These are phyloP conservation scores for Pistacia atlantica DNA, from an alignment of 345 rosid genomes.

Conservation along the genomic window DNA sequence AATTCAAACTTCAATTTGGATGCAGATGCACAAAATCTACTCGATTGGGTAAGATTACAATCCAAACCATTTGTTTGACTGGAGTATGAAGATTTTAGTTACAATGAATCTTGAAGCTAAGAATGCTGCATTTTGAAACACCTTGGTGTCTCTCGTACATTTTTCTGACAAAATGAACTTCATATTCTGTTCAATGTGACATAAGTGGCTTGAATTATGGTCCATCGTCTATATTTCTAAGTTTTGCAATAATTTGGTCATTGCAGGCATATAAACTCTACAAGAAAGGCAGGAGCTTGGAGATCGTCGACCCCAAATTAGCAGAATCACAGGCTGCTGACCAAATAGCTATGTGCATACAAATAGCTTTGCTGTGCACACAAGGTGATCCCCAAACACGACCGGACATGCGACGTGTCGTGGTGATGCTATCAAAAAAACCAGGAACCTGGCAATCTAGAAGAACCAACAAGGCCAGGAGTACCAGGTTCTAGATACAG, in stretches of 20 bases:
- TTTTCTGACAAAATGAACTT: neutral
- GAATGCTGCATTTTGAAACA: no score
- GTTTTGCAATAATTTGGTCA: no score
- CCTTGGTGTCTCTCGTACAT: neutral
- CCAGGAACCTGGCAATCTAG: slow-evolving; percentile 48
- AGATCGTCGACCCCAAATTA: slow-evolving; percentile 61
- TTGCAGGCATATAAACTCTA: slow-evolving; percentile 73
- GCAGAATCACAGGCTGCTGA: slow-evolving; percentile 52
- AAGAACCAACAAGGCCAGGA: slow-evolving; percentile 73
- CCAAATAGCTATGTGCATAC: slow-evolving; percentile 70
- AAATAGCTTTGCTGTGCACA: slow-evolving; percentile 77
- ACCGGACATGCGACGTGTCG: slow-evolving; percentile 70
- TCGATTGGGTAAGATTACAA: slow-evolving; percentile 79
- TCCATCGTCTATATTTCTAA: no score
- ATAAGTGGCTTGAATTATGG: neutral
- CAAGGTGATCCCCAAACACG: slow-evolving; percentile 78
- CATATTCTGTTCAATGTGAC: neutral
- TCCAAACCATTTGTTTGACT: neutral
- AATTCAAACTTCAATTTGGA: slow-evolving; percentile 59
- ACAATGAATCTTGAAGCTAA: no score
- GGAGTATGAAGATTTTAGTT: neutral
- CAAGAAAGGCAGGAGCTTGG: slow-evolving; percentile 69
- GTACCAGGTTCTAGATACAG: slow-evolving; percentile 67
- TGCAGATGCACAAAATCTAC: slow-evolving; percentile 58
- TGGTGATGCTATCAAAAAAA: slow-evolving; percentile 66